Evolutionary conservation across 345 rosid species (phyloP).

Genomic region (Sonneratia alba): DNA sequence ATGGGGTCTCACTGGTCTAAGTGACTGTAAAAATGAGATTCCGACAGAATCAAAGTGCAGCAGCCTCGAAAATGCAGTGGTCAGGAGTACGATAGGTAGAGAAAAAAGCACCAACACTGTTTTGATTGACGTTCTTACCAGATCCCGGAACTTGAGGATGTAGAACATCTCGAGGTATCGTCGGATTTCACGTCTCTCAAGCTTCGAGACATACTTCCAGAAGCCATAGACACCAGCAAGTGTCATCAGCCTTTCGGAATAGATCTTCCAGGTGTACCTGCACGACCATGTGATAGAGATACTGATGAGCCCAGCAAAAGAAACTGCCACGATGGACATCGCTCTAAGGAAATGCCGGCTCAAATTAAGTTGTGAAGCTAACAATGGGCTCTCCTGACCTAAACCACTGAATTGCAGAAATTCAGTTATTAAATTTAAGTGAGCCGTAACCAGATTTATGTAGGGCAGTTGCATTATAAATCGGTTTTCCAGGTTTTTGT

Average conservation of each 20-base stretch:
- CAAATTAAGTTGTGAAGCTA: background rate
- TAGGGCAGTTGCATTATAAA: too few species aligned
- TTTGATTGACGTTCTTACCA: slow-evolving; percentile 36
- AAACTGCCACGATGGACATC: background rate
- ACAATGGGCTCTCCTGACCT: background rate
- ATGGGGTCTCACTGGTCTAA: too few species aligned
- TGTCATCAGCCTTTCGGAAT: slow-evolving; percentile 85
- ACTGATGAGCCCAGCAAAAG: background rate
- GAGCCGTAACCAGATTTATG: too few species aligned
- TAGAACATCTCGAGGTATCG: slow-evolving; percentile 99
- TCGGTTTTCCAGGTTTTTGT: background rate
- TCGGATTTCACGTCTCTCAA: slow-evolving; percentile 83
- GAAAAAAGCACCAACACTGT: background rate
- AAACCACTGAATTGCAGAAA: too few species aligned
- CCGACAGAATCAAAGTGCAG: background rate
- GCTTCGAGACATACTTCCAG: slow-evolving; percentile 87
- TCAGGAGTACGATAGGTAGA: too few species aligned
- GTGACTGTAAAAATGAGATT: background rate
- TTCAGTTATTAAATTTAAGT: background rate
- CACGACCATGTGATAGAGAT: slow-evolving; percentile 8
- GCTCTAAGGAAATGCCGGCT: background rate
- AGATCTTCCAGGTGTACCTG: slow-evolving; percentile 96
- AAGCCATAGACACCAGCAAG: slow-evolving; percentile 95
- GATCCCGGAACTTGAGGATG: slow-evolving; percentile 79
- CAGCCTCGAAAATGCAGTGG: too few species aligned